Evolutionary conservation across 2,329 filamentous ascomycete genomes (phyloP), one percentile per base, ranked within the genome.

Genomic region (Fusarium redolens): DNA sequence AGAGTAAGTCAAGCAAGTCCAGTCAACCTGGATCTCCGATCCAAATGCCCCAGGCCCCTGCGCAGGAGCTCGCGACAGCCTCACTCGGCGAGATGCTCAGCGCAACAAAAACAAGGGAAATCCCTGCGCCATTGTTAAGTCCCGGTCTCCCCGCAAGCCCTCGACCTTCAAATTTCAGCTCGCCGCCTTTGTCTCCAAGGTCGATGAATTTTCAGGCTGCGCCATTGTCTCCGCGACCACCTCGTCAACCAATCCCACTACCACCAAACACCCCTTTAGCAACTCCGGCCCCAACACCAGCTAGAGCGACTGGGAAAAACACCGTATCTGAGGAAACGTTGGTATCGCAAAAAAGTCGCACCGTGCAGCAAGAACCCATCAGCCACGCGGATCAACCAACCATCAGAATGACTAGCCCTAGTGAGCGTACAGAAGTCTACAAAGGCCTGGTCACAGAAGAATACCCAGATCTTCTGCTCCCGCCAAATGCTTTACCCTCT

Each of bases 401-500:
- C 10, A 78, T 63, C 75, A 82, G 43, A 35, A 82, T 51, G 35
- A 75, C 83, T 5, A 86, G 82, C 65, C 82, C 84, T 3, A 77
- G 78, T 2, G 85, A 84, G 69, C 85, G 84, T 48, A 86, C 80
- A 3, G 83, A 85, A 63, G 90, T 97, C 28, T 97, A 91, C 80
- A 92, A 87, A 75, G 94, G 94, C 2, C 87, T 98, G 28, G 87
- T 94, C 9, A 94, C 92, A 0, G 94, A 97, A 1, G 93, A 97
- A 73, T 96, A 95, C 79, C 95, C 96, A 2, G 93, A 94, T 70
- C 87, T 98, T 12, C 84, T 98, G 28, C 86, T 99, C 4, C 91
- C 95, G 14, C 96, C 96, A 0, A 97, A 97, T 79, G 95, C 95
- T 10, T 86, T 99, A 12, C 93, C 94, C 7, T 94, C 93, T 3